phyloP scores from a whole-genome alignment of 192 early-diverging fungal species.

The Radiomyces spectabilis region DNA sequence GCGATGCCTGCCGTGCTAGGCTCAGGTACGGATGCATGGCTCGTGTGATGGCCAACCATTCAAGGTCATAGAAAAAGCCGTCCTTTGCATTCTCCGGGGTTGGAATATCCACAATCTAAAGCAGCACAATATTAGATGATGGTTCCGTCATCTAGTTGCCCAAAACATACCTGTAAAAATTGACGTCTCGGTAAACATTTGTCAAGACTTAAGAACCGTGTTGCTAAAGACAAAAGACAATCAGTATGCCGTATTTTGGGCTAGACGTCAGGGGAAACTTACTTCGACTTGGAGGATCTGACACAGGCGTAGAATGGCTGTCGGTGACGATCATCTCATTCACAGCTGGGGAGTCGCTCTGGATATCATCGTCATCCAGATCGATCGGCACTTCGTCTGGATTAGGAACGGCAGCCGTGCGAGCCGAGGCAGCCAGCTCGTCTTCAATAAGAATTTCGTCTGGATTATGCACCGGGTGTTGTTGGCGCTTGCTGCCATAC shows the following conservation, averaged over 20 bases:
- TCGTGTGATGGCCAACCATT: conserved; percentile 76
- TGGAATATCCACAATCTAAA: conserved; percentile 48
- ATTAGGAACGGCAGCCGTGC: conserved; percentile 21
- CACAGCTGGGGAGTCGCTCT: not conserved
- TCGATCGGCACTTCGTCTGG: conserved; percentile 56
- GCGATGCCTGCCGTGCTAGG: conserved; percentile 28
- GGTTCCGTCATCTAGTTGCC: not conserved
- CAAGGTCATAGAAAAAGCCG: conserved; percentile 75
- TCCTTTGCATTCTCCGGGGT: conserved; percentile 24
- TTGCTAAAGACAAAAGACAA: too few relatives aligned
- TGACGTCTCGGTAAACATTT: conserved; percentile 77
- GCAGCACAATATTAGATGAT: not conserved
- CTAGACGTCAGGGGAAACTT: not conserved
- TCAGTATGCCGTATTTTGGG: too few relatives aligned
- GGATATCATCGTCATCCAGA: conserved; percentile 27
- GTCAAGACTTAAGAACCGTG: conserved; percentile 89
- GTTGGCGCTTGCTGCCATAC: not conserved
- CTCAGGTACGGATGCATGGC: conserved; percentile 53
- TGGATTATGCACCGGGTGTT: not conserved
- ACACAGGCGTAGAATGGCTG: too few relatives aligned
- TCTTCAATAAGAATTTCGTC: conserved; percentile 46
- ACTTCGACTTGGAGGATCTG: not conserved
- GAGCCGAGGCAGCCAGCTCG: not conserved
- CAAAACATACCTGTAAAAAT: conserved; percentile 68
- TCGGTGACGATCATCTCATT: not conserved